Conservation (phyloP, 441 rosid species). For the Breynia disticha region DNA sequence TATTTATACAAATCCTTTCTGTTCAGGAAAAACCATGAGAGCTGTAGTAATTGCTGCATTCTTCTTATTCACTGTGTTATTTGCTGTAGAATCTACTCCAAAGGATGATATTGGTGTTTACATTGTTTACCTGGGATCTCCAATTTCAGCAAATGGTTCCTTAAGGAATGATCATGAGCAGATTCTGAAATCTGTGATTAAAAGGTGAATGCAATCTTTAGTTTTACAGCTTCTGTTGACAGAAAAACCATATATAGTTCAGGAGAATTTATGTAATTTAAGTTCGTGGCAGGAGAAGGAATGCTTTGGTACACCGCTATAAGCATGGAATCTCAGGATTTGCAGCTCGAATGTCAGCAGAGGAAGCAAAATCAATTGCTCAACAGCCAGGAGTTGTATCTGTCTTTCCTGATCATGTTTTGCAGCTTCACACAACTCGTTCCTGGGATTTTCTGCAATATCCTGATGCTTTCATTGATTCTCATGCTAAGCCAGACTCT, state of each 20-base stretch:
- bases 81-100: neutral
- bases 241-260: too few relatives aligned
- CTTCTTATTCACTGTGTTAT: neutral
- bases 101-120: constrained; percentile 25
- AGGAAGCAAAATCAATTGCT: constrained; percentile 48
- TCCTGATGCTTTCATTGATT: constrained; percentile 35
- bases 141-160: constrained; percentile 26
- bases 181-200: constrained; percentile 40
- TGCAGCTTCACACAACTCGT: constrained; percentile 77
- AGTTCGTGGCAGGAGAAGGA: constrained; percentile 35
- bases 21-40: constrained; percentile 11
- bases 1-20: constrained; percentile 9
- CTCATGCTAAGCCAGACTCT: constrained; percentile 23
- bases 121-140: constrained; percentile 72
- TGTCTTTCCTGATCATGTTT: constrained; percentile 54
- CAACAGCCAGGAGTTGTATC: constrained; percentile 62
- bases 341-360: constrained; percentile 59
- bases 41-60: neutral
- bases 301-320: constrained; percentile 39
- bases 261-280: too few relatives aligned
- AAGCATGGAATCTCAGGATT: constrained; percentile 71
- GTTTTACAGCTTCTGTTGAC: too few relatives aligned
- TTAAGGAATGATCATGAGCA: constrained; percentile 24
- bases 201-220: constrained; percentile 19
- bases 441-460: constrained; percentile 84